Conservation (phyloP, 768 basidiomycete genomes). For the Termitomyces sp. region DNA sequence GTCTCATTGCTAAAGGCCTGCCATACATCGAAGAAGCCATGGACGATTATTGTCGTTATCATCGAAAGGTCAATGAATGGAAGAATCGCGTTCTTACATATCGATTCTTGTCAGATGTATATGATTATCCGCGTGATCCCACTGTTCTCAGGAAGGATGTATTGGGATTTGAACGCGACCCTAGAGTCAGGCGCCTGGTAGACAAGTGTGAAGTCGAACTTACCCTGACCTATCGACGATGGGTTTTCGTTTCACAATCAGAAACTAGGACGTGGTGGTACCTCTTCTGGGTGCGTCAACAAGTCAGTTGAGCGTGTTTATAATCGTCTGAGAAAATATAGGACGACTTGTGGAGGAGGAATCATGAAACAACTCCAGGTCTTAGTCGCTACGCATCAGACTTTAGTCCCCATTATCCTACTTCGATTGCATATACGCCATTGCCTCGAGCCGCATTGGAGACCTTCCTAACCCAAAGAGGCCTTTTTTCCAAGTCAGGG, state of each 20-base stretch:
- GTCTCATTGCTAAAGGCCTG: conserved; percentile 41
- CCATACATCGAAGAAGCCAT: conserved; percentile 44
- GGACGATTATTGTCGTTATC: conserved; percentile 47
- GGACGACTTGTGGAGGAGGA: conserved; percentile 78
- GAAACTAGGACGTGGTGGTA: conserved; percentile 72
- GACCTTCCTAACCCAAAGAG: conserved; percentile 58
- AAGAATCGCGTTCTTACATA: conserved; percentile 60
- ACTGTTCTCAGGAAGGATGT: conserved; percentile 40
- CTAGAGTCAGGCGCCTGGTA: conserved; percentile 52
- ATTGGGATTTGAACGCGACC: conserved; percentile 48
- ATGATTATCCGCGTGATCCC: conserved; percentile 49
- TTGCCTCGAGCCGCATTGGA: conserved; percentile 63
- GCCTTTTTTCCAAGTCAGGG: conserved; percentile 45
- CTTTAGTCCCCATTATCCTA: conserved; percentile 70
- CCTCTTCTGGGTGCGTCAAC: conserved; percentile 62
- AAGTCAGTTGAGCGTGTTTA: neutral
- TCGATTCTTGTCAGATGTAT: conserved; percentile 58
- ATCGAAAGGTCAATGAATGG: conserved; percentile 41
- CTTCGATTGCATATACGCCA: conserved; percentile 71
- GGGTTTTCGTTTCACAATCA: conserved; percentile 43
- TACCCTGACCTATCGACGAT: conserved; percentile 48
- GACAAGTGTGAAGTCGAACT: conserved; percentile 42
- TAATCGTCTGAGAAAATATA: conserved; percentile 19
- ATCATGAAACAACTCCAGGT: conserved; percentile 51
- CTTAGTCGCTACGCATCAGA: conserved; percentile 47